Base-by-base conservation (phyloP, 768 basidiomycete species). In the Leucosporidium yakuticum region DNA sequence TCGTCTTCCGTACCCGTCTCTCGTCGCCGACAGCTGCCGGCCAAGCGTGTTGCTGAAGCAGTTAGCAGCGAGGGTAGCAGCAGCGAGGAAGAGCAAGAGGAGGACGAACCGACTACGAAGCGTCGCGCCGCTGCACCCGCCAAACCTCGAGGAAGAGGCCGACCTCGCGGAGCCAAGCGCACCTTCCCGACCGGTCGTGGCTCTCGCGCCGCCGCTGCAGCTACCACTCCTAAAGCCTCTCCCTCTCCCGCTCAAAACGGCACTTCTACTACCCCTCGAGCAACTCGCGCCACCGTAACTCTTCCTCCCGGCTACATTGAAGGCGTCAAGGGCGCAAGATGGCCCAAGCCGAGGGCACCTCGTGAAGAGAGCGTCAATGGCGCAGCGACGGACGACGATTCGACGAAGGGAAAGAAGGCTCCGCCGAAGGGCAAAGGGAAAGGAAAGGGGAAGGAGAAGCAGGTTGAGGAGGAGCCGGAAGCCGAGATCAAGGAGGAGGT, bases 211-310 rank as follows among this genome's bases (percentile, higher is more conserved):
- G 23, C 31, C 9, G 12, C 57, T 31, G 17, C 39, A 44, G 39
- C 39, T 15, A 44, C 39, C 51, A 53, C 51, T 2, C 51, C 23
- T 17, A 53, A 44, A 44, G 39, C 39, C 14, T 44, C 39, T 44
- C 39, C 39, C 39, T 44, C 39, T 44, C 14, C 39, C 14, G 39
- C 39, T 15, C 39, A 44, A 15, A 44, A 44, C 14, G 39, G 39
- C 39, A 44, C 6, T 15, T 44, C 39, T 8, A 44, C 39, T 44
- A 44, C 39, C 39, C 39, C 39, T 15, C 56, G 67, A 2, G 67
- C 67, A 31, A 68, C 67, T 19, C 12, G 67, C 9, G 67, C 67
- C 6, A 68, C 63, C 14, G 67, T 68, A 27, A 68, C 67, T 6
- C 56, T 68, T 11, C 62, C 67, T 20, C 62, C 67, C 20, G 63